Percentiles rank a stretch among this genome's conserved stretches.
phyloP scores from a whole-genome alignment of 176 grass and related monocot genomes.

The Phoenix dactylifera region DNA sequence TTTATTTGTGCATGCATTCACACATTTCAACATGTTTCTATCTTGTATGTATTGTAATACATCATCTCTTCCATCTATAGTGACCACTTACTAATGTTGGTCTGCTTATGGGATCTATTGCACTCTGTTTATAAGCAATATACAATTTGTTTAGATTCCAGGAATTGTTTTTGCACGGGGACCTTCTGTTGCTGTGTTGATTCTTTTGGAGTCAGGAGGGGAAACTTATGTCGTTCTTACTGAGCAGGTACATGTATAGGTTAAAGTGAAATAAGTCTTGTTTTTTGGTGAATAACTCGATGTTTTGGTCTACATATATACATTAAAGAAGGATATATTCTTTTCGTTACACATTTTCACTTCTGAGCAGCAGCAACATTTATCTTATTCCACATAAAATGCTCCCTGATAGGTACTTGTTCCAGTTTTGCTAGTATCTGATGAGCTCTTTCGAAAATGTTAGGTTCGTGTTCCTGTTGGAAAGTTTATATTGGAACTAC shows the following conservation, averaged over 20 bases:
- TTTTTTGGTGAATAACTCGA: not conserved
- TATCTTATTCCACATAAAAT: no score
- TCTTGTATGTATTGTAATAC: no score
- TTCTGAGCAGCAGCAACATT: no score
- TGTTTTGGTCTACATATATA: no score
- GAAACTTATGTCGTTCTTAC: conserved; percentile 73
- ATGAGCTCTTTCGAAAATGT: conserved; percentile 1
- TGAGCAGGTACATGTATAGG: conserved; percentile 44
- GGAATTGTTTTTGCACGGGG: conserved; percentile 96
- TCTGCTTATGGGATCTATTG: not conserved
- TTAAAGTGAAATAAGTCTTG: not conserved
- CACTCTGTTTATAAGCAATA: conserved; percentile 9
- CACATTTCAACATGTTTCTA: no score
- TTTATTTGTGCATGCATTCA: no score
- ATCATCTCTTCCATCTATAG: no score
- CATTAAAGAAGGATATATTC: no score
- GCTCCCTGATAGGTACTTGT: not conserved
- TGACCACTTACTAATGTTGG: no score
- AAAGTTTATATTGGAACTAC: conserved; percentile 71
- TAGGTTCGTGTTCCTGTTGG: conserved; percentile 84
- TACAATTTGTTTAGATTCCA: conserved; percentile 61
- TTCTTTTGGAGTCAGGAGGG: conserved; percentile 73
- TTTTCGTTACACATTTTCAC: no score
- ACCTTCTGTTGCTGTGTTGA: conserved; percentile 73
- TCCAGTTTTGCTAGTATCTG: not conserved